Conservation (phyloP, 495 filamentous ascomycete species). For the Aspergillus nidulans region DNA sequence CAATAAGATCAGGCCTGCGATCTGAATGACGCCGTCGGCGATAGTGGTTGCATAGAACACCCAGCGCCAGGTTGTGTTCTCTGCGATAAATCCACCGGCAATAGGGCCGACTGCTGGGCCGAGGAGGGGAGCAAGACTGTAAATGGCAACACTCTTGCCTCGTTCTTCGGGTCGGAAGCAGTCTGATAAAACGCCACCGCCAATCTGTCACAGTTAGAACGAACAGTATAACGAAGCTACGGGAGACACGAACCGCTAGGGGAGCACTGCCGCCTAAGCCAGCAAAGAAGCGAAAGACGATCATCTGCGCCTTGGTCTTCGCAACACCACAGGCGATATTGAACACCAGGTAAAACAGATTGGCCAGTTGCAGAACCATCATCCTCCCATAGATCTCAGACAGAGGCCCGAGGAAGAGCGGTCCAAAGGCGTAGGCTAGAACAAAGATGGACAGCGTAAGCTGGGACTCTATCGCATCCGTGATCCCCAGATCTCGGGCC, state of each 20-base stretch:
- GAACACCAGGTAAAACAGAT: conserved; percentile 62
- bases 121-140: conserved; percentile 61
- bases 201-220: conserved; percentile 30
- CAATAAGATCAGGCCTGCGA: conserved; percentile 61
- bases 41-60: conserved; percentile 62
- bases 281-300: conserved; percentile 53
- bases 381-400: conserved; percentile 72
- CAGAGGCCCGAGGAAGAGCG: conserved; percentile 65
- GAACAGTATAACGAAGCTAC: background rate
- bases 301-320: conserved; percentile 47
- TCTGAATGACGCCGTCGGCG: conserved; percentile 56
- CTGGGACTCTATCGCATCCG: conserved; percentile 47
- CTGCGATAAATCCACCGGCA: conserved; percentile 60
- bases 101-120: conserved; percentile 65
- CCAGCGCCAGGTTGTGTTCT: conserved; percentile 70
- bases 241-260: conserved; percentile 37
- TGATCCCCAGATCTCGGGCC: conserved; percentile 56
- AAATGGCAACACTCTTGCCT: conserved; percentile 60
- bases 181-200: conserved; percentile 60
- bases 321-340: conserved; percentile 53
- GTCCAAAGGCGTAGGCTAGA: conserved; percentile 68
- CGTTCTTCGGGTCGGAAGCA: conserved; percentile 60
- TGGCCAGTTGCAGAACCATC: conserved; percentile 55
- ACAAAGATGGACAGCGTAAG: conserved; percentile 70
- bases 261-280: conserved; percentile 56